Conservation (phyloP, 768 basidiomycete genomes). For the Naematelia aurantialba region DNA sequence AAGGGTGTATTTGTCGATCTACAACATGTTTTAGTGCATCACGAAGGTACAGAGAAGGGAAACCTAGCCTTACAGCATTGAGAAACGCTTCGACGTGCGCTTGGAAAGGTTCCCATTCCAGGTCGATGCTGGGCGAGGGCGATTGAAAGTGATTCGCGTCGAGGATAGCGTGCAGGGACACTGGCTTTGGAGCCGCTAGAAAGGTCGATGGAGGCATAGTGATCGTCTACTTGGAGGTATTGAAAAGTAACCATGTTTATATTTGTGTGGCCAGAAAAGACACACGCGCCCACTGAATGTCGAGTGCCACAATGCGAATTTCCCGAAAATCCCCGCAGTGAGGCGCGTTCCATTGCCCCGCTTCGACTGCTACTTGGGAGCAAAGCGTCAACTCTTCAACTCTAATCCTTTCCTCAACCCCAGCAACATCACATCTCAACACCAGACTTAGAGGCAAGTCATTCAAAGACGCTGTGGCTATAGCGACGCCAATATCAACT, state of each 20-base stretch:
- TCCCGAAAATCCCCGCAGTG: not conserved
- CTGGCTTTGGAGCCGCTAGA: conserved; percentile 12
- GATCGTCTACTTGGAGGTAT: not conserved
- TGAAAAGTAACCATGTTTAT: not conserved
- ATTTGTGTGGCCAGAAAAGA: not conserved
- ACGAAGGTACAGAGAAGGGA: not conserved
- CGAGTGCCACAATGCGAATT: not conserved
- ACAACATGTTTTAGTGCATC: not conserved
- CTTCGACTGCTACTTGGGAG: not conserved
- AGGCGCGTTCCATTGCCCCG: not conserved
- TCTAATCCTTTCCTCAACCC: not conserved
- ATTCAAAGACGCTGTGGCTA: too few species aligned
- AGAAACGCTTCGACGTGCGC: conserved; percentile 40
- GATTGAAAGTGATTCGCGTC: conserved; percentile 13
- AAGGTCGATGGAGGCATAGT: conserved; percentile 8
- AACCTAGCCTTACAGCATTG: conserved; percentile 25
- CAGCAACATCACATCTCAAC: too few species aligned
- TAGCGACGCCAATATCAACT: too few species aligned
- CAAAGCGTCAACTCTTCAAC: not conserved
- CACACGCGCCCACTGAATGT: not conserved
- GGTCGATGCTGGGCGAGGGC: conserved; percentile 25
- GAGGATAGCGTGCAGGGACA: conserved; percentile 26
- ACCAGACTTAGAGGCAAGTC: too few species aligned
- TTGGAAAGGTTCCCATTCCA: conserved; percentile 44
- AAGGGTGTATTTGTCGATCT: conserved; percentile 62